Conservation (phyloP, 805 yeast genomes). For the Zygotorulaspora chibaensis region DNA sequence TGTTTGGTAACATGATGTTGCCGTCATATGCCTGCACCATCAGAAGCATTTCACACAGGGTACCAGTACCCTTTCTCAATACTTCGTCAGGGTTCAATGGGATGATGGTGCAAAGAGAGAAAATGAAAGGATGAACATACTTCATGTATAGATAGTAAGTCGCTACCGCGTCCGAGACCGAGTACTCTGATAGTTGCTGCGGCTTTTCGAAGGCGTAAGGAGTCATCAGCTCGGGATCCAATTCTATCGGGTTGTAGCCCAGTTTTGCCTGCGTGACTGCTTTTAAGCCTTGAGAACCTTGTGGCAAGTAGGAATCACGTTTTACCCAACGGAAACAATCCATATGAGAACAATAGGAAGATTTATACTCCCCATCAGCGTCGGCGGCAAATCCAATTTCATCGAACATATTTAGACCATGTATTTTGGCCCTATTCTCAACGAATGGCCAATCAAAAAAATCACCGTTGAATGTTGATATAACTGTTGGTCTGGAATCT, state of each 20-base stretch:
- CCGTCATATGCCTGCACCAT: slow-evolving; percentile 92
- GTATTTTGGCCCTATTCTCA: slow-evolving; percentile 77
- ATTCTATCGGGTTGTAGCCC: slow-evolving; percentile 93
- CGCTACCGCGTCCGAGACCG: slow-evolving; percentile 99
- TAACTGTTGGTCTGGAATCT: slow-evolving; percentile 90
- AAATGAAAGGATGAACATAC: slow-evolving; percentile 94
- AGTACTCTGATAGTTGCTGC: slow-evolving; percentile 87
- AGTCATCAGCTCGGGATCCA: slow-evolving; percentile 97
- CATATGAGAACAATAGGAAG: slow-evolving; percentile 91
- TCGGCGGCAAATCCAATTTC: slow-evolving; percentile 94
- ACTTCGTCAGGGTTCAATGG: slow-evolving; percentile 97
- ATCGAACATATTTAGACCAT: slow-evolving; percentile 81
- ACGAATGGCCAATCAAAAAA: slow-evolving; percentile 99
- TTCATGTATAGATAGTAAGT: slow-evolving; percentile 94
- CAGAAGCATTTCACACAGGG: slow-evolving; percentile 93
- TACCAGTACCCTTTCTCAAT: slow-evolving; percentile 95
- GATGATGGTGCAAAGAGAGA: slow-evolving; percentile 90
- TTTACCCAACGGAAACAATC: slow-evolving; percentile 98
- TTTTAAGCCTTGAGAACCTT: slow-evolving; percentile 96
- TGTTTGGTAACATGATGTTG: slow-evolving; percentile 80
- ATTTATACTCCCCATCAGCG: slow-evolving; percentile 85
- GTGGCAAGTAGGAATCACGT: slow-evolving; percentile 95
- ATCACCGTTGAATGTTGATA: slow-evolving; percentile 97
- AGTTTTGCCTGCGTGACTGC: slow-evolving; percentile 95
- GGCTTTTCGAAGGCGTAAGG: slow-evolving; percentile 96